These are phyloP conservation scores for Gaertneriomyces sp. DNA, from an alignment of 192 early-diverging fungal species.

Conservation along the genomic window DNA sequence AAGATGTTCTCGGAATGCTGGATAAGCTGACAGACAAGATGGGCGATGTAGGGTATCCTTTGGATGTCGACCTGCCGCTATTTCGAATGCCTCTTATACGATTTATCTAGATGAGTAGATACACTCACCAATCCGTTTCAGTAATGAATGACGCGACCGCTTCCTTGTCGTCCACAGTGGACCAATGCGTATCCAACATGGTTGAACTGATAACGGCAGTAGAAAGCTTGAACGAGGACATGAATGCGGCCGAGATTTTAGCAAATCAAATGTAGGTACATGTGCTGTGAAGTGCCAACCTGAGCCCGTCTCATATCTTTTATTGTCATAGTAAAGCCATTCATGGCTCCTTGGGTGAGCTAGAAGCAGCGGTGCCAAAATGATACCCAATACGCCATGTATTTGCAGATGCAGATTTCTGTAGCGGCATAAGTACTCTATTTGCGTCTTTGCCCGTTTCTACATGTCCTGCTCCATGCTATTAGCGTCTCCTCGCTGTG, in stretches of 20 bases:
- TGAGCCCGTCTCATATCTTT: too few relatives aligned
- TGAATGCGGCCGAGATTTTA: slow-evolving; percentile 26
- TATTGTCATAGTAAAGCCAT: too few relatives aligned
- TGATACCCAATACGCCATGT: too few relatives aligned
- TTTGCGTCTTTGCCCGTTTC: too few relatives aligned
- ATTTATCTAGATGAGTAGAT: slow-evolving; percentile 31
- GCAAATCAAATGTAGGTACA: slow-evolving; percentile 33
- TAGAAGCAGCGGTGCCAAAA: too few relatives aligned
- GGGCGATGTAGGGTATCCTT: slow-evolving; percentile 23
- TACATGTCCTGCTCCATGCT: too few relatives aligned
- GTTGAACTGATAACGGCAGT: slow-evolving; percentile 33
- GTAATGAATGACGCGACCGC: slow-evolving; percentile 20
- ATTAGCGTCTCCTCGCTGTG: too few relatives aligned
- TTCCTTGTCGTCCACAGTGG: slow-evolving; percentile 11
- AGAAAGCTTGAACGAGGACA: slow-evolving; percentile 36
- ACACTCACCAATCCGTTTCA: slow-evolving; percentile 26
- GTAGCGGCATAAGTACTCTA: too few relatives aligned
- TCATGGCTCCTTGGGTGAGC: too few relatives aligned
- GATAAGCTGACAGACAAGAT: slow-evolving; percentile 21
- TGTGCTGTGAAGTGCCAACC: too few relatives aligned
- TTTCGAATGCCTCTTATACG: background rate
- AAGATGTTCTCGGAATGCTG: slow-evolving; percentile 18
- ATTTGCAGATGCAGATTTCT: too few relatives aligned
- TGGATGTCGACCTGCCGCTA: slow-evolving; percentile 2
- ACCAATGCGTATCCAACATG: slow-evolving; percentile 22